Evolutionary conservation across 345 rosid species (phyloP).

Genomic region (Citrus glauca): DNA sequence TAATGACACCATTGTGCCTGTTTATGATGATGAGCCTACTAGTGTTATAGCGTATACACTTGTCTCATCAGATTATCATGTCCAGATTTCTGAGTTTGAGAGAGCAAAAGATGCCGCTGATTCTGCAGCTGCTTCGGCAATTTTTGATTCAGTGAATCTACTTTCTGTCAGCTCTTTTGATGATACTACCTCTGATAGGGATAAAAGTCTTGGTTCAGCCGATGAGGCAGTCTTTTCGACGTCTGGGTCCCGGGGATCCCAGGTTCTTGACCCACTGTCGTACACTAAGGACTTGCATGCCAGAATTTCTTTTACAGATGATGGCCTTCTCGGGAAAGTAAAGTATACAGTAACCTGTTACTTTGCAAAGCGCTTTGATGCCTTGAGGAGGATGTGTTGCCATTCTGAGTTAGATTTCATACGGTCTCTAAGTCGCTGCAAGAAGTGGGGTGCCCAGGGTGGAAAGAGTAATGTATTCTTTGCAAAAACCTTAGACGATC

Average conservation of each 20-base stretch:
- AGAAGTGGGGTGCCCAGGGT: slow-evolving; percentile 99
- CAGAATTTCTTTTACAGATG: slow-evolving; percentile 69
- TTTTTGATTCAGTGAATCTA: slow-evolving; percentile 54
- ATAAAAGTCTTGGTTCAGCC: slow-evolving; percentile 40
- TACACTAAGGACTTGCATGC: slow-evolving; percentile 67
- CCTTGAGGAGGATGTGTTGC: slow-evolving; percentile 80
- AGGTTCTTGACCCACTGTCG: slow-evolving; percentile 51
- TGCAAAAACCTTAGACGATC: slow-evolving; percentile 93
- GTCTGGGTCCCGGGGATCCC: slow-evolving; percentile 36
- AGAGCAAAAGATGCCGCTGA: slow-evolving; percentile 49
- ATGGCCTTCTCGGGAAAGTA: slow-evolving; percentile 68
- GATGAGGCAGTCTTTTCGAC: slow-evolving; percentile 48
- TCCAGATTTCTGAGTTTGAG: slow-evolving; percentile 61
- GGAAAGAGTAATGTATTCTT: slow-evolving; percentile 99
- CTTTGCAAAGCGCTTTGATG: slow-evolving; percentile 80
- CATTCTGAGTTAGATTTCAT: slow-evolving; percentile 81
- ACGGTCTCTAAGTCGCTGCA: slow-evolving; percentile 92
- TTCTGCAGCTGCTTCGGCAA: slow-evolving; percentile 37
- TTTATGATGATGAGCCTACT: slow-evolving; percentile 92
- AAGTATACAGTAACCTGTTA: slow-evolving; percentile 85
- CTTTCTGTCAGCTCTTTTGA: slow-evolving; percentile 48
- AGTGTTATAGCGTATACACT: slow-evolving; percentile 88
- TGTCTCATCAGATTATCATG: slow-evolving; percentile 59
- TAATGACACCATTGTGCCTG: slow-evolving; percentile 68
- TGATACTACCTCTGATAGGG: slow-evolving; percentile 45